Evolutionary conservation across 768 basidiomycete genomes (phyloP).

Genomic region (Gymnopilus dilepis): DNA sequence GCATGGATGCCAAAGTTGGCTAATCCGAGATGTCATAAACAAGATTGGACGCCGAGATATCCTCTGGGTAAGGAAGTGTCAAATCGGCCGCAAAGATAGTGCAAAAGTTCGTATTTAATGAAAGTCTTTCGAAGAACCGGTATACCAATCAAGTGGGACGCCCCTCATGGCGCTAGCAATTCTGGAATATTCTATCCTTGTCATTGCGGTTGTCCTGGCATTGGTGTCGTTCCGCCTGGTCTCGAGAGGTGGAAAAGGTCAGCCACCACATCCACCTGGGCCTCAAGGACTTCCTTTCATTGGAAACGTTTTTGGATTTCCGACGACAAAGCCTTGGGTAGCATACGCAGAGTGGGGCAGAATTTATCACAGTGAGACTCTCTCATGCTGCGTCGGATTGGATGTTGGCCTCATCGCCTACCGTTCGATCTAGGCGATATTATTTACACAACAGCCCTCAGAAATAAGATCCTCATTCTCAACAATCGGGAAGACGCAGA

Average conservation of each 20-base stretch:
- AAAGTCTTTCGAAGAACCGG: not conserved
- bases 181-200: no score
- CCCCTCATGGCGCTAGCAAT: not conserved
- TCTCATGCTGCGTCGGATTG: not conserved
- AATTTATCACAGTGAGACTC: conserved; percentile 3
- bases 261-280: conserved; percentile 32
- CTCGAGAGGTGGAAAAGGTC: not conserved
- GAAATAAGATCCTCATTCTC: conserved; percentile 20
- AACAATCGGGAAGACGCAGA: conserved; percentile 35
- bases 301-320: conserved; percentile 31
- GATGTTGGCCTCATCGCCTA: no score
- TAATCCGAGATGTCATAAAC: not conserved
- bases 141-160: not conserved
- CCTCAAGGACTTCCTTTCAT: conserved; percentile 29
- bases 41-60: not conserved
- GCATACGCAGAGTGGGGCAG: conserved; percentile 5
- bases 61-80: not conserved
- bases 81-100: not conserved
- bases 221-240: not conserved
- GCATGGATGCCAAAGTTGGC: not conserved
- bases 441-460: conserved; percentile 49
- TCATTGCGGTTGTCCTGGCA: not conserved
- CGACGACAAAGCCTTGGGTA: conserved; percentile 8
- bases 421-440: conserved; percentile 43
- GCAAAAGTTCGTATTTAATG: not conserved